Percentiles rank a stretch among this genome's conserved stretches.
Conservation (phyloP, 208 protist genomes). For the Crithidia brevicula region DNA sequence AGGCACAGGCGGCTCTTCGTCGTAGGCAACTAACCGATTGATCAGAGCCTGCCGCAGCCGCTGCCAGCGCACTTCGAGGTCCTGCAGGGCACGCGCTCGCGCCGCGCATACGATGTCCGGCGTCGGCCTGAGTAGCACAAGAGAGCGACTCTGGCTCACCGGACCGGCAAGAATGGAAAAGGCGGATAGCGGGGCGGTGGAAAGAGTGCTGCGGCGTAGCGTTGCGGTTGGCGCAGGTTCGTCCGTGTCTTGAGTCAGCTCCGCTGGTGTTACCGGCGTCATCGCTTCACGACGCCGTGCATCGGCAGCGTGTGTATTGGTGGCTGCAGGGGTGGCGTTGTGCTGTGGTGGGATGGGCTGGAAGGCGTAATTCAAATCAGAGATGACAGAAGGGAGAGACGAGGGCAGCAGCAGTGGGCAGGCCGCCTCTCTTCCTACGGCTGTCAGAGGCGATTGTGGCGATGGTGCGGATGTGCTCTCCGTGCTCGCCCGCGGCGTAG, state of each 20-base stretch:
- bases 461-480: too few species aligned
- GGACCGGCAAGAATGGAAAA: conserved; percentile 51
- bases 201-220: conserved; percentile 45
- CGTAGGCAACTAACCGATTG: conserved; percentile 36
- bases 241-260: background rate
- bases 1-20: conserved; percentile 33
- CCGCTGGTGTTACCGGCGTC: background rate
- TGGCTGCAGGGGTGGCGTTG: background rate
- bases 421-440: background rate
- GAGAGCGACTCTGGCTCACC: conserved; percentile 48
- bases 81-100: conserved; percentile 41
- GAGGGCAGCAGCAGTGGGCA: conserved; percentile 59
- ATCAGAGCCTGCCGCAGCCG: conserved; percentile 48
- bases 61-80: conserved; percentile 50
- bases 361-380: conserved; percentile 65
- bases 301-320: background rate
- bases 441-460: background rate
- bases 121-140: conserved; percentile 62
- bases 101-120: conserved; percentile 36
- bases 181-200: conserved; percentile 43
- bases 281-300: background rate
- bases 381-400: conserved; percentile 60
- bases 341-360: conserved; percentile 6
- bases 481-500: background rate
- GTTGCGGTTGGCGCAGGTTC: conserved; percentile 9